These are phyloP conservation scores for Phytophthora pluvialis DNA, from an alignment of 352 stramenopile species.

Conservation along the genomic window DNA sequence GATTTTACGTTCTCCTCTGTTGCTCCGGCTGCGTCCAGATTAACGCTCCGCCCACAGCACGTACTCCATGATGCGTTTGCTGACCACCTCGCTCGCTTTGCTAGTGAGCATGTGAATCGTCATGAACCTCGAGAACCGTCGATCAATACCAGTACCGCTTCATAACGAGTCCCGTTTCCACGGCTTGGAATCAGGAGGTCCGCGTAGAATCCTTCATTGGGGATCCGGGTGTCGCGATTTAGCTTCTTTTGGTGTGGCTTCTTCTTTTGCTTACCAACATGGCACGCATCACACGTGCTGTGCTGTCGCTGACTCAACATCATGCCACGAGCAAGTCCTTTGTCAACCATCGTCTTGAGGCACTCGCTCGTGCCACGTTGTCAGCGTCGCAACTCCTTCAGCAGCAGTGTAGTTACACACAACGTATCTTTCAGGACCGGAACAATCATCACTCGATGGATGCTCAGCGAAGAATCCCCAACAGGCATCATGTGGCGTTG, in stretches of 20 bases:
- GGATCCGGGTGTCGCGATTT: background rate
- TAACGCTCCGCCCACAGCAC: constrained; percentile 1
- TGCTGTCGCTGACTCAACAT: constrained; percentile 6
- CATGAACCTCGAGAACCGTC: constrained; percentile 7
- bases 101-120: background rate
- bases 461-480: background rate
- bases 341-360: background rate
- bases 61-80: constrained; percentile 4
- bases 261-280: background rate
- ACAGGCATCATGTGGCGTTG: background rate
- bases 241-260: constrained; percentile 6
- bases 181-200: constrained; percentile 7
- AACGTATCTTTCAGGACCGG: no score
- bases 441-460: background rate
- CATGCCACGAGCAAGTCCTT: background rate
- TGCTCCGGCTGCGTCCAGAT: background rate
- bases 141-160: constrained; percentile 3
- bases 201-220: constrained; percentile 6
- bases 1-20: no score
- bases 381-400: background rate
- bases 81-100: constrained; percentile 5
- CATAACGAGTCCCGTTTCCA: background rate
- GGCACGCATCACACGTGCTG: background rate
- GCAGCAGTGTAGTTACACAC: background rate
- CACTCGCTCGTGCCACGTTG: background rate